phyloP scores from a whole-genome alignment of 2,329 filamentous ascomycete species.

The Cercospora nicotianae region DNA sequence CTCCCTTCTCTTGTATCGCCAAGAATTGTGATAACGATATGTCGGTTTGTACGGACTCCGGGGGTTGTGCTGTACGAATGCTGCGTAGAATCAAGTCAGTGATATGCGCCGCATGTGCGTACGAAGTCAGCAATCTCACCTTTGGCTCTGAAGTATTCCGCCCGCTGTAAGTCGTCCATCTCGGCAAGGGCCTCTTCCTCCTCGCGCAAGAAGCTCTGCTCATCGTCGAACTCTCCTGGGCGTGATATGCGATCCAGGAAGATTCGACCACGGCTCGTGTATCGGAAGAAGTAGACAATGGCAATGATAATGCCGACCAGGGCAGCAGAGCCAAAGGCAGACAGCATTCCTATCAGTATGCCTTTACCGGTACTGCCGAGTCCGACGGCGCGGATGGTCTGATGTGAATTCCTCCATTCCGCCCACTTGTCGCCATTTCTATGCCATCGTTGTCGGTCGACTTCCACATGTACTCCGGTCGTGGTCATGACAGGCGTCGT shows the following conservation, averaged over 20 bases:
- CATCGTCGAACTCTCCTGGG: conserved; percentile 95
- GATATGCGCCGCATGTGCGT: background rate
- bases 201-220: conserved; percentile 89
- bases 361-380: conserved; percentile 59
- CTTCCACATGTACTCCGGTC: background rate
- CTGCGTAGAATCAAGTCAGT: conserved; percentile 51
- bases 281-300: conserved; percentile 90
- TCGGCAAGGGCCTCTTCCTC: conserved; percentile 91
- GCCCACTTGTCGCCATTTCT: conserved; percentile 13
- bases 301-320: conserved; percentile 77
- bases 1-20: conserved; percentile 97
- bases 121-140: conserved; percentile 55
- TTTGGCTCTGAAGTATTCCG: conserved; percentile 92
- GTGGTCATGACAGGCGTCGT: background rate
- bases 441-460: conserved; percentile 7
- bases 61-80: conserved; percentile 93
- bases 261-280: conserved; percentile 83
- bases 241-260: conserved; percentile 89
- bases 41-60: conserved; percentile 92
- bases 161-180: conserved; percentile 90
- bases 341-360: conserved; percentile 91
- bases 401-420: conserved; percentile 15
- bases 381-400: conserved; percentile 17
- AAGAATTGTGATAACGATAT: conserved; percentile 97
- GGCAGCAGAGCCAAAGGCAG: conserved; percentile 87